Conservation (phyloP, 257 asterid genomes). For the Thymus quinquecostatus region DNA sequence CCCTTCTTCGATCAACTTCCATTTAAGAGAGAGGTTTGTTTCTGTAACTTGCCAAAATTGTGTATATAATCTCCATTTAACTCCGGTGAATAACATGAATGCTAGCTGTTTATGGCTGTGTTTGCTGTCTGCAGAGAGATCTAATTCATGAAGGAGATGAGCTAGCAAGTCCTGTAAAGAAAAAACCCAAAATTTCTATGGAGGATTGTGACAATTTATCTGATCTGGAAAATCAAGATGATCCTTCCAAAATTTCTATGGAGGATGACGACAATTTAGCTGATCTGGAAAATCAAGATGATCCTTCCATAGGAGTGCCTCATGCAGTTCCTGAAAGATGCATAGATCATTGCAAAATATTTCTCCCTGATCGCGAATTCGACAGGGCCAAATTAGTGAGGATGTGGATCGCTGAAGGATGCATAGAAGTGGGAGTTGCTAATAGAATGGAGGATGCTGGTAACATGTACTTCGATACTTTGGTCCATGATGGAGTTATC, state of each 20-base stretch:
- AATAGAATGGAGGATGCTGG: slow-evolving; percentile 46
- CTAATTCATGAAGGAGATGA: not conserved
- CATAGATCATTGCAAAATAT: slow-evolving; percentile 37
- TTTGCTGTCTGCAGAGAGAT: slow-evolving; percentile 22
- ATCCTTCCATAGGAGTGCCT: slow-evolving; percentile 2
- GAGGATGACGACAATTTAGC: slow-evolving; percentile 18
- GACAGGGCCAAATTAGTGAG: slow-evolving; percentile 42
- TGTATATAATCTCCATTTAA: no score
- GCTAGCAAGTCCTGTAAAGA: slow-evolving; percentile 15
- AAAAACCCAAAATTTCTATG: slow-evolving; percentile 11
- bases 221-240: slow-evolving; percentile 8
- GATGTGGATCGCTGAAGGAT: slow-evolving; percentile 58
- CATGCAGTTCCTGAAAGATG: slow-evolving; percentile 24
- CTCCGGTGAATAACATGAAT: not conserved
- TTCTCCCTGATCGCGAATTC: slow-evolving; percentile 40
- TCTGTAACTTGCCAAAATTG: no score
- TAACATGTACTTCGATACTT: slow-evolving; percentile 29
- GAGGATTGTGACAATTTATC: slow-evolving; percentile 16
- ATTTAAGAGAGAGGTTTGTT: not conserved
- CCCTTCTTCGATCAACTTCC: slow-evolving; percentile 28
- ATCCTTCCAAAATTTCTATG: not conserved
- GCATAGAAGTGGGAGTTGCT: slow-evolving; percentile 29
- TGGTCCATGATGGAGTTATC: slow-evolving; percentile 32
- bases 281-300: slow-evolving; percentile 8
- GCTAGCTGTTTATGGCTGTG: not conserved